phyloP scores from a whole-genome alignment of 345 rosid species.

The Sonneratia alba region DNA sequence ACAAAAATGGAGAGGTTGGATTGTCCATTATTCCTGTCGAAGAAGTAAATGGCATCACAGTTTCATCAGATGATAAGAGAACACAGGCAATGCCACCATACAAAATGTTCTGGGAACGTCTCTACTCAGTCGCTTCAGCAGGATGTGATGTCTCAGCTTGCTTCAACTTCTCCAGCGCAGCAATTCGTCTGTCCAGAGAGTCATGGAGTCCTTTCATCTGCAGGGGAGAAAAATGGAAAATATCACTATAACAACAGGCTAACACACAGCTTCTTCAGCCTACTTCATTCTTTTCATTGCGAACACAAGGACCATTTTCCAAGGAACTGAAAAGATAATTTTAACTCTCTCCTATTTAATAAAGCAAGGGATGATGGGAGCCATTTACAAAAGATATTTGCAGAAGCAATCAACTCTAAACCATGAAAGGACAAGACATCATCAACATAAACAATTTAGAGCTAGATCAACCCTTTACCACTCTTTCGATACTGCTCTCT shows the following conservation, averaged over 20 bases:
- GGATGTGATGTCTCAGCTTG: conserved; percentile 55
- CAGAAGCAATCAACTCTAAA: not conserved
- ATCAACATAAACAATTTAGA: not conserved
- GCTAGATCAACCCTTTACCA: not conserved
- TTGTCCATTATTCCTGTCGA: not conserved
- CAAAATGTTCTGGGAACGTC: conserved; percentile 8
- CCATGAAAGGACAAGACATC: not conserved
- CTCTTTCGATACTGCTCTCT: not conserved
- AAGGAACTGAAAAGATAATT: not conserved
- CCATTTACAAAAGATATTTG: not conserved
- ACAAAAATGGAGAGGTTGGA: not conserved
- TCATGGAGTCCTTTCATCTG: conserved; percentile 62
- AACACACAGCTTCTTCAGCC: not conserved
- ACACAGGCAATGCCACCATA: not conserved
- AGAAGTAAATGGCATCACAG: not conserved
- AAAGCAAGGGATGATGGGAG: not conserved
- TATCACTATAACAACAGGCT: not conserved
- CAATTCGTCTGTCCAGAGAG: conserved; percentile 65
- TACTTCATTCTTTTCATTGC: not conserved
- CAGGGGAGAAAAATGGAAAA: not conserved
- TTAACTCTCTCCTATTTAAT: not conserved
- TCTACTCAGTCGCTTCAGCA: conserved; percentile 56
- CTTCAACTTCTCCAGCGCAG: conserved; percentile 66
- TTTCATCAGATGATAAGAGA: not conserved
- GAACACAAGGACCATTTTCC: not conserved